Conservation (phyloP, 2,329 filamentous ascomycete genomes). For the Fusarium sp. region DNA sequence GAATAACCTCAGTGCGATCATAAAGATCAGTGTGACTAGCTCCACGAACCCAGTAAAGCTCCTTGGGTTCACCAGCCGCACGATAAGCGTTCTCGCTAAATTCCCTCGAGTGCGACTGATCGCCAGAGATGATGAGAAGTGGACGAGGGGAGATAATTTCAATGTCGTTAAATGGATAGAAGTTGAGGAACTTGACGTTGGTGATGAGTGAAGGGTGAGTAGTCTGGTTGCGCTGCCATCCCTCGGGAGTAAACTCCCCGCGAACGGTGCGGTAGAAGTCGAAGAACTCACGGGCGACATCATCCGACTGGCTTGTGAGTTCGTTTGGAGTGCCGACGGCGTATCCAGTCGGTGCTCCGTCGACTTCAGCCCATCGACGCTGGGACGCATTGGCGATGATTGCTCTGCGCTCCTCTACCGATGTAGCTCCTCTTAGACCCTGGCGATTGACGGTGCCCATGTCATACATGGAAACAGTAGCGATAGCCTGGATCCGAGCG, state of each 20-base stretch:
- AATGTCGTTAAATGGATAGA: background rate
- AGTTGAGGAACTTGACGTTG: background rate
- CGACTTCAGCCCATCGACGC: background rate
- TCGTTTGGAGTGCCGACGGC: background rate
- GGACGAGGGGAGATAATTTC: background rate
- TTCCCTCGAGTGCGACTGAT: background rate
- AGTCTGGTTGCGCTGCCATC: background rate
- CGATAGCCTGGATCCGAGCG: background rate
- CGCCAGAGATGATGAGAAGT: background rate
- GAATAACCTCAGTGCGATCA: background rate
- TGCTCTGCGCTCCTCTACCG: background rate
- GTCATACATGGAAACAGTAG: background rate
- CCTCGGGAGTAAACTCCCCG: background rate
- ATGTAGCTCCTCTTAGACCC: background rate
- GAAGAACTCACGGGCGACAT: background rate
- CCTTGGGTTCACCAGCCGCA: background rate
- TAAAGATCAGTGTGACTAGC: background rate
- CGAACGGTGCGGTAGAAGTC: background rate
- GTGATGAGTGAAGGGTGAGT: background rate
- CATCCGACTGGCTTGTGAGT: background rate
- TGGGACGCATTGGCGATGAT: background rate
- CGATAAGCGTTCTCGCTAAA: background rate
- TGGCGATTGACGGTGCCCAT: background rate
- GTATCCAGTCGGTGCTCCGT: background rate
- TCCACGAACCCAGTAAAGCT: background rate